phyloP scores from a whole-genome alignment of 106 monocot species.

The Dendrobium nobile region DNA sequence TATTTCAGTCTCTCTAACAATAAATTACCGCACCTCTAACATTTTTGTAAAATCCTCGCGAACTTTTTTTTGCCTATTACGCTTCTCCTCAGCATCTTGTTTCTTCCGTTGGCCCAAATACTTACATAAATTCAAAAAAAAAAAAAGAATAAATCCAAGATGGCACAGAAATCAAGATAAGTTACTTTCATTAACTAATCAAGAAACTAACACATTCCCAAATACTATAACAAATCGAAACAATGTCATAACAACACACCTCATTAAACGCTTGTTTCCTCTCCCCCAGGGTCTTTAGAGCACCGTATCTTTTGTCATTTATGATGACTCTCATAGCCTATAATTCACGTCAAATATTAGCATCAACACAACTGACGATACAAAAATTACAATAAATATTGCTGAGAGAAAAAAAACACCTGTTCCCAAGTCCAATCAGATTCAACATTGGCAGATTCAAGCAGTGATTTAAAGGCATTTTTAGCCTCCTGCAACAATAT shows the following conservation, averaged over 20 bases:
- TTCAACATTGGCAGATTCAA: slow-evolving; percentile 90
- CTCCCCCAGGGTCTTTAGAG: slow-evolving; percentile 89
- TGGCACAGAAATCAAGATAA: background rate
- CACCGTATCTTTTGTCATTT: slow-evolving; percentile 94
- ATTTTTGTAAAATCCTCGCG: slow-evolving; percentile 87
- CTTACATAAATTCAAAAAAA: slow-evolving; percentile 26
- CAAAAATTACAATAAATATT: background rate
- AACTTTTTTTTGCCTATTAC: slow-evolving; percentile 83
- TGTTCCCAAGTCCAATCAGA: slow-evolving; percentile 99
- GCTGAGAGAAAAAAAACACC: slow-evolving; percentile 23
- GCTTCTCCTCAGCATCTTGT: slow-evolving; percentile 77
- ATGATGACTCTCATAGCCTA: slow-evolving; percentile 92
- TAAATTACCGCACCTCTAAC: slow-evolving; percentile 59
- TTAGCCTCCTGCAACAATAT: slow-evolving; percentile 77
- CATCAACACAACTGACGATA: background rate
- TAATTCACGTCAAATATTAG: slow-evolving; percentile 3
- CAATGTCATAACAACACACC: slow-evolving; percentile 27
- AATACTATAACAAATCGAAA: background rate
- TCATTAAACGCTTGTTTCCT: slow-evolving; percentile 99
- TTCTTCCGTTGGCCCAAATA: slow-evolving; percentile 95
- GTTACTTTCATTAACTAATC: background rate
- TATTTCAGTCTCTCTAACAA: background rate
- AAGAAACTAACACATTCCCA: background rate
- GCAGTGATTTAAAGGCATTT: slow-evolving; percentile 83
- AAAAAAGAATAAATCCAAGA: background rate